These are phyloP conservation scores for Rhizophora apiculata DNA, from an alignment of 345 rosid genomes.

Conservation along the genomic window DNA sequence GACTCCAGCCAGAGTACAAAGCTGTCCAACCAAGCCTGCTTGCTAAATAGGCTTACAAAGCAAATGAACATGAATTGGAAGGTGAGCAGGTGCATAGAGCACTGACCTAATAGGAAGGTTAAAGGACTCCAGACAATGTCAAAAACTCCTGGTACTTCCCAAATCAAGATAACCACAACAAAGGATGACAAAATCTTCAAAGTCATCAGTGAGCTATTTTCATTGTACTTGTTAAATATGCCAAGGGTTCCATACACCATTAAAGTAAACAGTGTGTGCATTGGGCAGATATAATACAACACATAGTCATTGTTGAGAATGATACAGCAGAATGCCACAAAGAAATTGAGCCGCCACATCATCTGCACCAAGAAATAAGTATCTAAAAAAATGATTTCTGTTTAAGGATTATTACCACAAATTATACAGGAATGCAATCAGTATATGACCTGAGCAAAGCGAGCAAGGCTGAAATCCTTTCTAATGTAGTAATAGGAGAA, in stretches of 20 bases:
- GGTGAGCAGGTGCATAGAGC: conserved; percentile 15
- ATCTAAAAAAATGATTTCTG: not conserved
- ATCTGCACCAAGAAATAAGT: conserved; percentile 55
- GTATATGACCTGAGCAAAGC: conserved; percentile 81
- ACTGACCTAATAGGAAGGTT: conserved; percentile 62
- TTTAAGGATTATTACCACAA: not conserved
- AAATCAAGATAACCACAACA: conserved; percentile 68
- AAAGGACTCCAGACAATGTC: conserved; percentile 79
- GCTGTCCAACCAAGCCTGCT: too few relatives aligned
- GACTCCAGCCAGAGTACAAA: too few relatives aligned
- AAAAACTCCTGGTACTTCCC: conserved; percentile 94
- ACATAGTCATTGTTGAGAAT: conserved; percentile 91
- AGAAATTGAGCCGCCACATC: conserved; percentile 99
- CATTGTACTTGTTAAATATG: conserved; percentile 77
- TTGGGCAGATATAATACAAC: conserved; percentile 96
- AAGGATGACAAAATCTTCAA: conserved; percentile 76
- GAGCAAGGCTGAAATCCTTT: conserved; percentile 91
- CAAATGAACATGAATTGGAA: conserved; percentile 4
- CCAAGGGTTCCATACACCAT: conserved; percentile 98
- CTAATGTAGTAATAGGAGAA: conserved; percentile 92
- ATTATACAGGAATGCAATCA: conserved; percentile 1
- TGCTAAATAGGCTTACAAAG: not conserved
- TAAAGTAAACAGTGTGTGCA: conserved; percentile 97
- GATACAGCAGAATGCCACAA: conserved; percentile 84
- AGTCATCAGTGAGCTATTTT: conserved; percentile 84